These are phyloP conservation scores for Dichomitus squalens DNA, from an alignment of 1,284 basidiomycete genomes.

Conservation along the genomic window DNA sequence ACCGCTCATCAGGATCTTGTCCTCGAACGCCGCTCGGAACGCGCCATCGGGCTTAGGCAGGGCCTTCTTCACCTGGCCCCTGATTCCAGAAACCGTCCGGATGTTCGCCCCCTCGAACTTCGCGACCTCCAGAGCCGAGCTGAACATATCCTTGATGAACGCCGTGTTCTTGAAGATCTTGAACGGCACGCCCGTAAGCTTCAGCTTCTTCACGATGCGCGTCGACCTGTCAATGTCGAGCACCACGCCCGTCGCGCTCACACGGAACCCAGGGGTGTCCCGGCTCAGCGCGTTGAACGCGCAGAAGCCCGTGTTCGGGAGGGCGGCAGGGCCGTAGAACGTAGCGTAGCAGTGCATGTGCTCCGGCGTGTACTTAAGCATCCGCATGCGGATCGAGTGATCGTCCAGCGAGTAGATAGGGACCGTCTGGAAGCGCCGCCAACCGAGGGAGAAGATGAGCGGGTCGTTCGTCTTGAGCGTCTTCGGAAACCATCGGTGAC, in stretches of 20 bases:
- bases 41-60: slow-evolving; percentile 92
- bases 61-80: slow-evolving; percentile 97
- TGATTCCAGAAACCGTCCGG: slow-evolving; percentile 92
- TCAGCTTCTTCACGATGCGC: slow-evolving; percentile 98
- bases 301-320: slow-evolving; percentile 97
- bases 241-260: slow-evolving; percentile 94
- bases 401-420: slow-evolving; percentile 98
- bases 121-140: slow-evolving; percentile 88
- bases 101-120: slow-evolving; percentile 99
- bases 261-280: slow-evolving; percentile 77
- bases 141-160: slow-evolving; percentile 99
- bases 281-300: slow-evolving; percentile 88
- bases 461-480: slow-evolving; percentile 99
- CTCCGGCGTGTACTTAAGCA: slow-evolving; percentile 99
- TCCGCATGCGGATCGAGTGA: slow-evolving; percentile 95
- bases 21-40: slow-evolving; percentile 97
- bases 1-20: slow-evolving; percentile 97
- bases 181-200: slow-evolving; percentile 92
- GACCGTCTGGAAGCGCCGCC: slow-evolving; percentile 94
- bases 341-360: slow-evolving; percentile 99
- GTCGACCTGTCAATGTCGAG: slow-evolving; percentile 90
- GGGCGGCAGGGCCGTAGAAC: slow-evolving; percentile 89
- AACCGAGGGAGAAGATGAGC: slow-evolving; percentile 93
- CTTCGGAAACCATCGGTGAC: slow-evolving; percentile 92
- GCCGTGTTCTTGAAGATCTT: slow-evolving; percentile 99